Conservation (phyloP, 441 rosid species). For the Adansonia rubrostipa region DNA sequence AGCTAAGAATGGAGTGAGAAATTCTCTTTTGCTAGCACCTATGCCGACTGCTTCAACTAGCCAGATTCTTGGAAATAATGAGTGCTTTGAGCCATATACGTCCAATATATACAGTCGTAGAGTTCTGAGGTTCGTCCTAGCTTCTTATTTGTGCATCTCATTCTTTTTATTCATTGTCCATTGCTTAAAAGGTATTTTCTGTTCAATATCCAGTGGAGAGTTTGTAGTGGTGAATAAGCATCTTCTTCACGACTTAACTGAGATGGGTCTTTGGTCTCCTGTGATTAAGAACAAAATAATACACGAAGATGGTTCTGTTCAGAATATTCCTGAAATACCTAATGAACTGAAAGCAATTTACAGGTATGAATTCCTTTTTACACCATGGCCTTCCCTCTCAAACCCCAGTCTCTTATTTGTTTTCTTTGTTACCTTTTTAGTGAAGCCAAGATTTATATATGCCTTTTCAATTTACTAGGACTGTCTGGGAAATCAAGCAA, state of each 20-base stretch:
- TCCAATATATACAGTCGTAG: slow-evolving; percentile 89
- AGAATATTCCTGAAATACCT: slow-evolving; percentile 71
- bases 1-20: slow-evolving; percentile 71
- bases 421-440: background rate
- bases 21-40: slow-evolving; percentile 86
- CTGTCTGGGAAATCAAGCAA: slow-evolving; percentile 98
- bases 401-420: background rate
- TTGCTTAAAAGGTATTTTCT: background rate
- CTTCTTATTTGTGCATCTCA: slow-evolving; percentile 20
- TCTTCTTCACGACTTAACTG: slow-evolving; percentile 88
- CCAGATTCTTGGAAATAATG: slow-evolving; percentile 93
- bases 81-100: slow-evolving; percentile 92
- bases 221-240: slow-evolving; percentile 96
- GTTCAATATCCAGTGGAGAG: slow-evolving; percentile 63
- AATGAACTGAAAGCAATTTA: slow-evolving; percentile 71
- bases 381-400: background rate
- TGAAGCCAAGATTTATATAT: background rate
- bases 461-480: slow-evolving; percentile 44
- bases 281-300: slow-evolving; percentile 72
- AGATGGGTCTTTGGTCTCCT: slow-evolving; percentile 88
- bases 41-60: slow-evolving; percentile 98
- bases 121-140: slow-evolving; percentile 66
- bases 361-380: slow-evolving; percentile 53
- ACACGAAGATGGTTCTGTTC: slow-evolving; percentile 73
- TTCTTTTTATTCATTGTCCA: background rate